These are phyloP conservation scores for Aristolochia fimbriata DNA, from an alignment of 164 flowering plant species.

Conservation along the genomic window DNA sequence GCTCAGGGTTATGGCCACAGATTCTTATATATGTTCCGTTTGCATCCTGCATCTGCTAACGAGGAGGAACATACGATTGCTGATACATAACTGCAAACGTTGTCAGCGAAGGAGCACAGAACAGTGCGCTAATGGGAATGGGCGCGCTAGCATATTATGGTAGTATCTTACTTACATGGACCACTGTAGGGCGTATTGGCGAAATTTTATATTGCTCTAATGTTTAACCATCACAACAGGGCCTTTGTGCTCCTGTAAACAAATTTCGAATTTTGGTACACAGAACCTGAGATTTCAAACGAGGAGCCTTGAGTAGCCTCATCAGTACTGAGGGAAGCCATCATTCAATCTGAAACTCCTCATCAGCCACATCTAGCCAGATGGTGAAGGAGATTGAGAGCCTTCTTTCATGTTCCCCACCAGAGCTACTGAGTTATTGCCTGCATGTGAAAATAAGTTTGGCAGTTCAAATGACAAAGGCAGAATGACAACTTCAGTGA, in stretches of 20 bases:
- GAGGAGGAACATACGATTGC: no score
- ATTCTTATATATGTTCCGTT: no score
- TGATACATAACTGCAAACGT: no score
- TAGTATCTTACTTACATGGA: no score
- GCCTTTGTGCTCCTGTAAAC: slow-evolving; percentile 80
- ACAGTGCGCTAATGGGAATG: no score
- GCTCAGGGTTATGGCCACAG: no score
- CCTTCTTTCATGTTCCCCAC: slow-evolving; percentile 92
- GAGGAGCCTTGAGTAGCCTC: slow-evolving; percentile 42
- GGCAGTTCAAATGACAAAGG: slow-evolving; percentile 53
- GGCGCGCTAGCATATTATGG: no score
- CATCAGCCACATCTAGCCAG: slow-evolving; percentile 78
- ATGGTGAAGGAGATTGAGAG: slow-evolving; percentile 45
- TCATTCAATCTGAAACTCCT: slow-evolving; percentile 68
- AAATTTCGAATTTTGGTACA: slow-evolving; percentile 34
- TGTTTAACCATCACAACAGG: slow-evolving; percentile 28
- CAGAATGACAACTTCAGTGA: slow-evolving; percentile 71
- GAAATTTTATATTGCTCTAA: no score
- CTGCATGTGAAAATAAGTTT: slow-evolving; percentile 67
- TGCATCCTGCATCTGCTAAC: no score
- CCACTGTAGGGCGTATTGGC: no score
- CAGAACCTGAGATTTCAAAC: slow-evolving; percentile 38
- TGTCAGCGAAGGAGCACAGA: no score
- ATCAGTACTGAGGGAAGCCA: slow-evolving; percentile 84
- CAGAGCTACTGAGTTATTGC: slow-evolving; percentile 63